Base-by-base conservation (phyloP, 2,329 filamentous ascomycete genomes). In the Aspergillus awamori region DNA sequence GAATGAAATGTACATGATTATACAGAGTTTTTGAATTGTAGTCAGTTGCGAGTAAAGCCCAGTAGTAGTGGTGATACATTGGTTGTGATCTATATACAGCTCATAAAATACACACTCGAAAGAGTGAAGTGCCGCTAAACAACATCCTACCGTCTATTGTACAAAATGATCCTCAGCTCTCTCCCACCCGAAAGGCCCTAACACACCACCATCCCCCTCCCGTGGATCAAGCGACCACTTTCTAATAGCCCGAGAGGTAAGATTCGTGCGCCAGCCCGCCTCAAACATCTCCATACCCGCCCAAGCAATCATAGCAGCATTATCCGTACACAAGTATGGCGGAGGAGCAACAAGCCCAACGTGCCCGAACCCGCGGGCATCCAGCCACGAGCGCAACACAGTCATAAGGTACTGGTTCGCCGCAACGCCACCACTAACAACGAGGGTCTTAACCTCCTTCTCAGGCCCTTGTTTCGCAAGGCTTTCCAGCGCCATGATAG, bases 231-330 rank as follows among this genome's bases (percentile, higher is more conserved):
- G 83, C 2, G 87, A 82, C 93, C 93, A 97, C 73, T 87, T 90
- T 51, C 84, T 82, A 49, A 90, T 72, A 2, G 88, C 83, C 51
- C 83, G 74, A 59, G 88, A 83, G 24, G 80, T 82, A 59, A 93
- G 70, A 20, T 85, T 83, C 8, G 87, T 89, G 61, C 81, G 77
- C 82, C 86, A 93, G 0, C 94, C 93, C 1, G 85, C 86, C 75
- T 90, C 84, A 71, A 86, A 97, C 93, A 99, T 97, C 78, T 98
- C 93, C 66, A 93, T 84, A 0, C 90, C 95, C 1, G 93, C 83
- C 94, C 95, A 98, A 1, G 90, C 94, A 73, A 98, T 93, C 95
- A 99, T 99, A 52, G 93, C 92, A 11, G 95, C 95, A 76, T 99
- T 98, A 72, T 99, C 95, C 0, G 92, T 97, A 73, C 95, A 98